Evolutionary conservation across 306 rosid species (phyloP).

Genomic region (Prunus davidiana): DNA sequence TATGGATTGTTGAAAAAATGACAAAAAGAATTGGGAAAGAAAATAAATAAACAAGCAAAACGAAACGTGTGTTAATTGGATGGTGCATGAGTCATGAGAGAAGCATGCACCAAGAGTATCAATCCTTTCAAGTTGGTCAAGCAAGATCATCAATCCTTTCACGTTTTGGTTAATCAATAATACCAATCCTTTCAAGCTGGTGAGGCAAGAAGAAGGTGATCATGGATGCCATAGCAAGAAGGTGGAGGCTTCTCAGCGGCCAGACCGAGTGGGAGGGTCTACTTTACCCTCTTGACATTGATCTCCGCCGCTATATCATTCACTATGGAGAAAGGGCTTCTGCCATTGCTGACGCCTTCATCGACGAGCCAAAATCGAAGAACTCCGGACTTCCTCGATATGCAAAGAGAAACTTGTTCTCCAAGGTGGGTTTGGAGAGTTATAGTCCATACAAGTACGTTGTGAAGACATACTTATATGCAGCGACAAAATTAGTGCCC

Average conservation of each 20-base stretch:
- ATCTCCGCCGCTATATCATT: conserved; percentile 47
- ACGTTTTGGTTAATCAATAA: not conserved
- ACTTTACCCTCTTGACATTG: conserved; percentile 45
- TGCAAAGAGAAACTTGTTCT: conserved; percentile 38
- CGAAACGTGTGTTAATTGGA: not conserved
- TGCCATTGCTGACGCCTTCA: conserved; percentile 47
- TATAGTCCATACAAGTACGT: conserved; percentile 40
- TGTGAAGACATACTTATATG: conserved; percentile 42
- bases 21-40: not conserved
- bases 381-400: conserved; percentile 36
- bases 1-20: too few species aligned
- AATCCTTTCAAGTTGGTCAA: not conserved
- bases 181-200: not conserved
- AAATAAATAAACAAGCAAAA: not conserved
- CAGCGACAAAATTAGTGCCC: conserved; percentile 39
- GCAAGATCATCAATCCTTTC: not conserved
- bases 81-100: not conserved
- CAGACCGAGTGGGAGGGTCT: conserved; percentile 41
- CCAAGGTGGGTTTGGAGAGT: conserved; percentile 35
- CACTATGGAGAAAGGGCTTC: conserved; percentile 69
- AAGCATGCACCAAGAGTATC: not conserved
- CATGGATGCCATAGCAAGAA: conserved; percentile 32
- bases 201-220: not conserved
- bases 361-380: conserved; percentile 33
- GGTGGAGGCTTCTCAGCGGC: conserved; percentile 54